Conservation (phyloP, 1,139 yeast genomes). For the Entelexis sorbosivorans region DNA sequence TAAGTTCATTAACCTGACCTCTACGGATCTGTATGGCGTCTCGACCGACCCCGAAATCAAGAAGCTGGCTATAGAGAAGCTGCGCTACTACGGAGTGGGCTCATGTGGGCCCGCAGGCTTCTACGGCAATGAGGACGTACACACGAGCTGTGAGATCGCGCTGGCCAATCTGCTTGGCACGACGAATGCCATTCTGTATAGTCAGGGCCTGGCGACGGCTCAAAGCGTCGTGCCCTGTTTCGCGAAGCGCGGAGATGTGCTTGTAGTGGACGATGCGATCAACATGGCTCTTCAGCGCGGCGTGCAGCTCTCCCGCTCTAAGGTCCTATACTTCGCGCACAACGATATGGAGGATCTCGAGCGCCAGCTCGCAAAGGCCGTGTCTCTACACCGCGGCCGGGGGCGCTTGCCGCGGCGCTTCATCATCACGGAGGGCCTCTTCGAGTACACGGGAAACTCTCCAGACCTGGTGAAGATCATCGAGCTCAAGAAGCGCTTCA, state of each 20-base stretch:
- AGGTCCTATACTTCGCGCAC: conserved; percentile 67
- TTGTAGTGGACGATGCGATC: conserved; percentile 76
- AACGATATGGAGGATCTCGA: conserved; percentile 79
- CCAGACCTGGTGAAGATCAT: conserved; percentile 62
- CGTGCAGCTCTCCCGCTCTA: conserved; percentile 72
- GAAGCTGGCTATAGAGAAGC: conserved; percentile 47
- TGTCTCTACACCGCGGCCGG: conserved; percentile 38
- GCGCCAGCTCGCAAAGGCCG: conserved; percentile 49
- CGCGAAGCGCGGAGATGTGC: conserved; percentile 86
- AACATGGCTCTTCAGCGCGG: conserved; percentile 80
- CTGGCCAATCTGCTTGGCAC: conserved; percentile 64
- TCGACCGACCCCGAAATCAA: conserved; percentile 43
- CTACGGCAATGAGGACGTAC: conserved; percentile 92
- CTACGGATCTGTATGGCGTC: conserved; percentile 46
- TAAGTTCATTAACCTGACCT: conserved; percentile 31
- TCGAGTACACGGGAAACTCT: conserved; percentile 70
- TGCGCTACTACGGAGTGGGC: conserved; percentile 79
- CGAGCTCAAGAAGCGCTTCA: conserved; percentile 65
- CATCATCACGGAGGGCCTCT: conserved; percentile 82
- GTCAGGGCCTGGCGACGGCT: conserved; percentile 85
- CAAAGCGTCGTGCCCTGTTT: conserved; percentile 97
- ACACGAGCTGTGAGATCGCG: conserved; percentile 66
- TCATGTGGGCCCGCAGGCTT: conserved; percentile 98
- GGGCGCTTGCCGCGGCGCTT: conserved; percentile 65
- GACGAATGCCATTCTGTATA: conserved; percentile 72